These are phyloP conservation scores for Acmispon strigosus DNA, from an alignment of 306 rosid species.

Conservation along the genomic window DNA sequence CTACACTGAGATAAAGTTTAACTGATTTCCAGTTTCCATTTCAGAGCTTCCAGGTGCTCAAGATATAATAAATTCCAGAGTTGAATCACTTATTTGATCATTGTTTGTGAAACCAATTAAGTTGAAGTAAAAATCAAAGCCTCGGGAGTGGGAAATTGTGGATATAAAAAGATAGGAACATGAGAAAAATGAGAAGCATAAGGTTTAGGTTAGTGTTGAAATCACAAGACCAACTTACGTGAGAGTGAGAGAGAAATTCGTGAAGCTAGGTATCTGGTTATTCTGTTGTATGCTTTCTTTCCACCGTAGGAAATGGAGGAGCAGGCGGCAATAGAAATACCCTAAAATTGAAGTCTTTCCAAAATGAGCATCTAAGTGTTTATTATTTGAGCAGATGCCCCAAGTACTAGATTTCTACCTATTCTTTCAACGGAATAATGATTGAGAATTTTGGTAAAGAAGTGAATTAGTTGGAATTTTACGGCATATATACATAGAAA, in stretches of 20 bases:
- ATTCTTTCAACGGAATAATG: not conserved
- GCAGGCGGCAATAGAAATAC: not conserved
- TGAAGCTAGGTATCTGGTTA: conserved; percentile 1
- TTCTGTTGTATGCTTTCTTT: conserved; percentile 16
- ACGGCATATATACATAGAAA: not conserved
- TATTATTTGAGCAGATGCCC: conserved; percentile 18
- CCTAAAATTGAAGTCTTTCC: conserved; percentile 24
- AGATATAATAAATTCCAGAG: too few relatives aligned
- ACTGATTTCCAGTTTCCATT: not conserved
- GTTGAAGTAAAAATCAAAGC: not conserved
- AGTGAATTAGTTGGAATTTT: not conserved
- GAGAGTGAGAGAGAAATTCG: conserved; percentile 16
- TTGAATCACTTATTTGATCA: not conserved
- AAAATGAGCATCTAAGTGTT: conserved; percentile 11
- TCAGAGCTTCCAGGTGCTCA: not conserved
- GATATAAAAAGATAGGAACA: not conserved
- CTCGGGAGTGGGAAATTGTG: not conserved
- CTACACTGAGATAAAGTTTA: conserved; percentile 2
- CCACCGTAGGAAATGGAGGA: conserved; percentile 18
- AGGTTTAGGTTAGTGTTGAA: not conserved
- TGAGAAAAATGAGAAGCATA: conserved; percentile 8
- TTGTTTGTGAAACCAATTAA: not conserved
- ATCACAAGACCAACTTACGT: conserved; percentile 21
- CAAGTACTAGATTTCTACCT: conserved; percentile 12
- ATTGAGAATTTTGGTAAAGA: not conserved